Base-by-base conservation (phyloP, 2,329 filamentous ascomycete species). In the Fusarium nygamai region DNA sequence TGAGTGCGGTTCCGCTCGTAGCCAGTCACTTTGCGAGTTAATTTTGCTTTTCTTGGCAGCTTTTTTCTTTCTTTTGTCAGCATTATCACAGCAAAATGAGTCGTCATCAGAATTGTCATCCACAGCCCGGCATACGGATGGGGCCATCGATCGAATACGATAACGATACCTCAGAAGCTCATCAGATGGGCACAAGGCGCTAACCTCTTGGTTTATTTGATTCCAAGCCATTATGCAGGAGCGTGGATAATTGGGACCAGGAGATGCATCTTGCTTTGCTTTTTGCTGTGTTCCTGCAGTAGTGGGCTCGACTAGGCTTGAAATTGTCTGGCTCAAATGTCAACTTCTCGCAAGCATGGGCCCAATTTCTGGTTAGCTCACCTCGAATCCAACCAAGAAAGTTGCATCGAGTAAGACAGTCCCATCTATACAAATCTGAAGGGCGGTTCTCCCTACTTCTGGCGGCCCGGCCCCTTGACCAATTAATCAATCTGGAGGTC, bases 261-360 rank as follows among this genome's bases (percentile, higher is more conserved):
- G 60, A 73, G 51, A 65, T 72, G 63, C 73, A 74, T 67, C 68
- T 50, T 60, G 43, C 33, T 54, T 75, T 69, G 61, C 60, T 47
- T 67, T 53, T 56, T 46, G 63, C 57, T 56, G 34, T 68, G 76
- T 78, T 78, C 76, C 76, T 78, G 76, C 76, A 78, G 76, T 78
- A 78, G 75, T 71, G 61, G 63, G 38, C 59, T 67, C 48, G 53
- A 70, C 76, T 76, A 75, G 58, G 56, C 76, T 68, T 65, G 41
- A 67, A 64, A 48, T 60, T 57, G 53, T 67, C 60, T 73, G 71
- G 64, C 50, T 61, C 60, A 43, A 44, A 63, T 50, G 61, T 47
- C 54, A 39, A 56, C 39, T 34, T 27, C 43, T 53, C 39, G 36
- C 66, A 60, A 60, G 60, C 41, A 53, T 70, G 50, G 57, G 17